Evolutionary conservation across 1,139 yeast species (phyloP).

Genomic region (Scheffersomyces parashehatae): DNA sequence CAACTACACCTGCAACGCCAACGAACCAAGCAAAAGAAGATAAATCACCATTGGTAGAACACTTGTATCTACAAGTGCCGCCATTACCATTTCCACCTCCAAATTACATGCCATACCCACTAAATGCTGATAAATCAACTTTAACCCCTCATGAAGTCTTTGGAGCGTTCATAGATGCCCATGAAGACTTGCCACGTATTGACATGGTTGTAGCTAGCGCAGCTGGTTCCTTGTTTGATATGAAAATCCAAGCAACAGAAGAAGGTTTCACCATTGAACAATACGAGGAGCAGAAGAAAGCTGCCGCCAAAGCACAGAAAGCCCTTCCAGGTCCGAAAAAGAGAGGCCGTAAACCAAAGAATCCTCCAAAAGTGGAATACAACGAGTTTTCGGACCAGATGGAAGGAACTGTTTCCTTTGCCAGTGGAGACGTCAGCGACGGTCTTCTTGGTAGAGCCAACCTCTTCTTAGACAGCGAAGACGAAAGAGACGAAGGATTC

Average conservation of each 20-base stretch:
- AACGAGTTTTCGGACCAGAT: neutral
- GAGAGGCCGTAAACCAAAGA: neutral
- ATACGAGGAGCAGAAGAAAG: slow-evolving; percentile 4
- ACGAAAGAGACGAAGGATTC: slow-evolving; percentile 8
- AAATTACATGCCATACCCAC: slow-evolving; percentile 51
- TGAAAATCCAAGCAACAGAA: slow-evolving; percentile 32
- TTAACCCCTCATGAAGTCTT: slow-evolving; percentile 42
- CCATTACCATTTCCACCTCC: slow-evolving; percentile 52
- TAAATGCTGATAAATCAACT: slow-evolving; percentile 36
- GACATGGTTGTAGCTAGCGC: slow-evolving; percentile 54
- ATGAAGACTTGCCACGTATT: slow-evolving; percentile 37
- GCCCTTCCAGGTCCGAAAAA: neutral
- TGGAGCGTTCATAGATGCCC: slow-evolving; percentile 38
- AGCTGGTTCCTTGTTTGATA: slow-evolving; percentile 46
- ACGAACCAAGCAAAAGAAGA: neutral
- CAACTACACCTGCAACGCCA: neutral
- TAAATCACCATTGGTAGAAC: slow-evolving; percentile 1
- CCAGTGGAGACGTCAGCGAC: neutral
- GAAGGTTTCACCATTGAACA: slow-evolving; percentile 32
- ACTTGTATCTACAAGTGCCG: slow-evolving; percentile 27
- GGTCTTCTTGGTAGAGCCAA: too few relatives aligned
- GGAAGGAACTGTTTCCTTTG: too few relatives aligned
- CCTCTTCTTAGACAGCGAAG: neutral
- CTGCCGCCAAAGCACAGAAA: neutral
- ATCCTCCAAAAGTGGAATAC: neutral